Percentiles rank a stretch among this genome's conserved stretches.
Conservation (phyloP, 2,329 filamentous ascomycete genomes). For the Stagonosporopsis vannaccii region DNA sequence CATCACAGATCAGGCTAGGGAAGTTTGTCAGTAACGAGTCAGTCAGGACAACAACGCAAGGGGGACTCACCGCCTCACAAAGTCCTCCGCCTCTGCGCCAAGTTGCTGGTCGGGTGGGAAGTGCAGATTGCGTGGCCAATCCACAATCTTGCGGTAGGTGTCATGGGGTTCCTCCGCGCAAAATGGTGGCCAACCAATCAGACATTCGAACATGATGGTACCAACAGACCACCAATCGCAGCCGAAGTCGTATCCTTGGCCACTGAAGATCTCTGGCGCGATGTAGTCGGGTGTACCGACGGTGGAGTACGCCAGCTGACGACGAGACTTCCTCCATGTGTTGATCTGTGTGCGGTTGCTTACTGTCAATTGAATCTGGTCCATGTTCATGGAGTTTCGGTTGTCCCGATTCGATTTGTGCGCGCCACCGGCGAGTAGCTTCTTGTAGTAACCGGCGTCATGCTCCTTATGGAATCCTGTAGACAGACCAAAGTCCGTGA, state of each 20-base stretch:
- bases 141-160: constrained; percentile 98
- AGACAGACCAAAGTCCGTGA: constrained; percentile 97
- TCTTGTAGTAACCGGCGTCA: constrained; percentile 98
- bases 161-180: constrained; percentile 97
- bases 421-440: constrained; percentile 77
- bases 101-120: constrained; percentile 96
- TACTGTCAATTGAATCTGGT: constrained; percentile 97
- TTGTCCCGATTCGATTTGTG: constrained; percentile 64
- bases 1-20: constrained; percentile 86
- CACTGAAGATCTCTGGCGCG: constrained; percentile 96
- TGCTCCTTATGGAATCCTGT: constrained; percentile 98
- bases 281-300: constrained; percentile 99
- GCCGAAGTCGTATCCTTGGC: constrained; percentile 93
- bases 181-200: constrained; percentile 98
- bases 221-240: constrained; percentile 99
- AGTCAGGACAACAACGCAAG: constrained; percentile 12
- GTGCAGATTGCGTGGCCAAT: constrained; percentile 94
- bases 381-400: constrained; percentile 91
- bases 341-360: constrained; percentile 98
- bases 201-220: constrained; percentile 99
- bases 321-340: constrained; percentile 95
- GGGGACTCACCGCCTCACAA: constrained; percentile 80
- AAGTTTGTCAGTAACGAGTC: constrained; percentile 28
- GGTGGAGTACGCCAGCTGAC: constrained; percentile 96
- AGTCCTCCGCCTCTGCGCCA: constrained; percentile 85